phyloP scores from a whole-genome alignment of 2,329 filamentous ascomycete species.

The Cryphonectria japonica region DNA sequence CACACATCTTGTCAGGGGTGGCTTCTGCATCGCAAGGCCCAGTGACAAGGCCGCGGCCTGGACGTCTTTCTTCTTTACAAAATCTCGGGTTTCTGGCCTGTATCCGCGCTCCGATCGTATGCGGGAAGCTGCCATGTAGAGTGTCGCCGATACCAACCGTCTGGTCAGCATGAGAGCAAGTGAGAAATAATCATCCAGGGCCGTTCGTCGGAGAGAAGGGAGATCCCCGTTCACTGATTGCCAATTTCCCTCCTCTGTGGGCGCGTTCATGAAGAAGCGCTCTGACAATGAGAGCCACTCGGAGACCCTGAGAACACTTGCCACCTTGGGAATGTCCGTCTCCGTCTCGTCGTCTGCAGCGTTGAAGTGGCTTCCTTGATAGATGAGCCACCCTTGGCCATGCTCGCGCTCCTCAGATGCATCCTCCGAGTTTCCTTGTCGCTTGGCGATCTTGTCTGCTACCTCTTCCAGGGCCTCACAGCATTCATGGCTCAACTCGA shows the following conservation, averaged over 20 bases:
- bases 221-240: slow-evolving; percentile 55
- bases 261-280: slow-evolving; percentile 75
- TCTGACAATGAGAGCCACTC: slow-evolving; percentile 68
- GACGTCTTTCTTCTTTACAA: slow-evolving; percentile 51
- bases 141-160: slow-evolving; percentile 68
- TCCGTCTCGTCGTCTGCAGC: slow-evolving; percentile 29
- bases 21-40: slow-evolving; percentile 44
- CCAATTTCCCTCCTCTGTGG: slow-evolving; percentile 69
- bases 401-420: slow-evolving; percentile 62
- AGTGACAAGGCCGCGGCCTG: slow-evolving; percentile 53
- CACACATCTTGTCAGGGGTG: slow-evolving; percentile 51
- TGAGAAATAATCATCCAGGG: slow-evolving; percentile 75
- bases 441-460: slow-evolving; percentile 66
- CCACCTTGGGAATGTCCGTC: slow-evolving; percentile 23
- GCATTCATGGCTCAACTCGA: slow-evolving; percentile 71
- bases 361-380: slow-evolving; percentile 35
- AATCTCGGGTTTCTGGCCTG: slow-evolving; percentile 35
- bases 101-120: slow-evolving; percentile 54
- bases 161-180: slow-evolving; percentile 70
- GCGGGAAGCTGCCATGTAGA: slow-evolving; percentile 73
- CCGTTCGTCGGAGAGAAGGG: slow-evolving; percentile 75
- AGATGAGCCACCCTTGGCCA: slow-evolving; percentile 70
- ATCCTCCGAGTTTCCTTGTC: slow-evolving; percentile 67
- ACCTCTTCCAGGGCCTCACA: slow-evolving; percentile 67
- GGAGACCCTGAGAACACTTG: slow-evolving; percentile 57